Percentiles rank a stretch among this genome's conserved stretches.
Evolutionary conservation across 2,329 filamentous ascomycete species (phyloP).

Genomic region (Calonectria honghensis): DNA sequence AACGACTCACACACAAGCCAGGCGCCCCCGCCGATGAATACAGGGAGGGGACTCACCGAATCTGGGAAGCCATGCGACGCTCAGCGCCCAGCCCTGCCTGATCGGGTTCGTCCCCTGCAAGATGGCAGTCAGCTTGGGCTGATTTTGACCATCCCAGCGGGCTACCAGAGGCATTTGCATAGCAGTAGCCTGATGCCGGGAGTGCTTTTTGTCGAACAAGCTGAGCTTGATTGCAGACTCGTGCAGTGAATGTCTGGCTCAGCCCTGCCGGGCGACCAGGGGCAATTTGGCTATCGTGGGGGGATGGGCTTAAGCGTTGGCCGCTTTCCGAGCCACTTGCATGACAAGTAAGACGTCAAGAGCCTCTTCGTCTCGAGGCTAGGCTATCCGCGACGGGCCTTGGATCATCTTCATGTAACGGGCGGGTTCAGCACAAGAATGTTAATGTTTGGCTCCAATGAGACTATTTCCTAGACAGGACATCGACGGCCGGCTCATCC

Average conservation of each 20-base stretch:
- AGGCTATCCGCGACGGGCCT: constrained; percentile 13
- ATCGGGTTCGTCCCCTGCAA: constrained; percentile 22
- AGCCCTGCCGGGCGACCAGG: constrained; percentile 46
- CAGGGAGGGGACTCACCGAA: constrained; percentile 36
- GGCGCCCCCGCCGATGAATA: constrained; percentile 20
- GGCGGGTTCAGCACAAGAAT: not conserved
- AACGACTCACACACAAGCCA: constrained; percentile 3
- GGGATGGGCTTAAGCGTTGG: constrained; percentile 21
- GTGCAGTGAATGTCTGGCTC: constrained; percentile 40
- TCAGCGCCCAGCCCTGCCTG: constrained; percentile 27
- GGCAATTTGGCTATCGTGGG: constrained; percentile 13
- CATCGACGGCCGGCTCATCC: constrained; percentile 10
- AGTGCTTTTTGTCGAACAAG: constrained; percentile 6
- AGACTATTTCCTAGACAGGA: constrained; percentile 22
- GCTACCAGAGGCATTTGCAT: not conserved
- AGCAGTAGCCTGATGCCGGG: constrained; percentile 20
- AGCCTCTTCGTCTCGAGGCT: not conserved
- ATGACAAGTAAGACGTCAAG: constrained; percentile 3
- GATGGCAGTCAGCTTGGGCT: constrained; percentile 31
- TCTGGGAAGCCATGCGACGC: constrained; percentile 41
- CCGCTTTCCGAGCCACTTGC: constrained; percentile 20
- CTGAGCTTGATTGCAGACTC: constrained; percentile 17
- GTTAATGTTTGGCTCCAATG: constrained; percentile 9
- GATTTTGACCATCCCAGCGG: constrained; percentile 20
- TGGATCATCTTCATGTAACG: not conserved